Percentiles rank a stretch among this genome's conserved stretches.
Conservation (phyloP, 116 monocot genomes). For the Trichopus zeylanicus region DNA sequence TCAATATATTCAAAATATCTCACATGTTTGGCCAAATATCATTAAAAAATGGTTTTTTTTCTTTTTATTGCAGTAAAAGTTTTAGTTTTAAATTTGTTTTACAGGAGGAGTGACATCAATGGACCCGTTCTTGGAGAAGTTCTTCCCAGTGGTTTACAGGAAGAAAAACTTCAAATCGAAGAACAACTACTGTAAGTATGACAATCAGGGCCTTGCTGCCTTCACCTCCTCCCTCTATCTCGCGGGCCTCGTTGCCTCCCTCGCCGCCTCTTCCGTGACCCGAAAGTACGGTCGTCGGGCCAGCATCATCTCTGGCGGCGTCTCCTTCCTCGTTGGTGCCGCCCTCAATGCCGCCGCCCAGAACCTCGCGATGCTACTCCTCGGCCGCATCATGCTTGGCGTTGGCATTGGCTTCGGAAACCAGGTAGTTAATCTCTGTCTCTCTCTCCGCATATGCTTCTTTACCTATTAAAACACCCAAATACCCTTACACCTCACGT, state of each 20-base stretch:
- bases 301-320: conserved; percentile 66
- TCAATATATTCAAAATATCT: too few species aligned
- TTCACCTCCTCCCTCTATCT: conserved; percentile 93
- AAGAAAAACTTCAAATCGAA: conserved; percentile 38
- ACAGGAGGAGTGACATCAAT: conserved; percentile 88
- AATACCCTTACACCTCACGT: too few species aligned
- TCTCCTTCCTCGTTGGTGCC: conserved; percentile 68
- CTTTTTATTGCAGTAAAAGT: neutral
- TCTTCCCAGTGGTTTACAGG: conserved; percentile 70
- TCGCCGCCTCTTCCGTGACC: conserved; percentile 65
- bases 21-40: too few species aligned
- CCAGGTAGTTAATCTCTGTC: too few species aligned
- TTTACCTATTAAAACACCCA: too few species aligned
- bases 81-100: neutral
- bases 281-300: conserved; percentile 54
- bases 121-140: conserved; percentile 85
- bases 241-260: conserved; percentile 71
- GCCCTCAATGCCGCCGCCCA: conserved; percentile 61
- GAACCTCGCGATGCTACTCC: conserved; percentile 60
- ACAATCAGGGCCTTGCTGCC: conserved; percentile 78
- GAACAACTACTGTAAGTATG: conserved; percentile 92
- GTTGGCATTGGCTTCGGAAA: conserved; percentile 90
- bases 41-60: too few species aligned
- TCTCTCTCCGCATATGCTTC: too few species aligned
- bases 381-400: conserved; percentile 83